Conservation (phyloP, 148 eudicot genomes). For the Pouteria glomerata region DNA sequence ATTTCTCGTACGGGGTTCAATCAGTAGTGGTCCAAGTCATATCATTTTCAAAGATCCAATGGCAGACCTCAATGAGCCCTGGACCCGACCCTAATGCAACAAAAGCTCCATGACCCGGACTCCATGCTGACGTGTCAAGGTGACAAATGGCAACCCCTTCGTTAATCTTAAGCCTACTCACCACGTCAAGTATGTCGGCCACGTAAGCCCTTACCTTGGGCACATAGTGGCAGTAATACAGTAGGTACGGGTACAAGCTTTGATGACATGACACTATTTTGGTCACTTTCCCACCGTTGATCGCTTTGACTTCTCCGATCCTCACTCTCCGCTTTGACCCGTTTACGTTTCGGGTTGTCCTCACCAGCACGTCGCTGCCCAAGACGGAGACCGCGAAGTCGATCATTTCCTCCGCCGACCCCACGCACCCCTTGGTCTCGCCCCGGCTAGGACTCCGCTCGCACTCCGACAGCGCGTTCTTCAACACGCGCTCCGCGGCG, state of each 20-base stretch:
- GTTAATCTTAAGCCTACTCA: slow-evolving; percentile 48
- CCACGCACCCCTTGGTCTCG: slow-evolving; percentile 81
- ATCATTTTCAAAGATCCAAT: slow-evolving; percentile 93
- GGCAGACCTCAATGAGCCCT: slow-evolving; percentile 87
- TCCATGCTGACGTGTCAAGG: slow-evolving; percentile 82
- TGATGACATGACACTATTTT: slow-evolving; percentile 92
- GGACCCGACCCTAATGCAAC: slow-evolving; percentile 64
- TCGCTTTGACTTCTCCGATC: slow-evolving; percentile 60
- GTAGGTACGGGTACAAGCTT: slow-evolving; percentile 73
- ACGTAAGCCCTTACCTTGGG: slow-evolving; percentile 81
- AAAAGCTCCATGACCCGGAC: slow-evolving; percentile 74
- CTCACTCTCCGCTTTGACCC: slow-evolving; percentile 56
- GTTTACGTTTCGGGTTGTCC: slow-evolving; percentile 51
- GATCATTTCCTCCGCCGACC: slow-evolving; percentile 81
- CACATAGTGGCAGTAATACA: slow-evolving; percentile 93
- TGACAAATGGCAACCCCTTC: slow-evolving; percentile 82
- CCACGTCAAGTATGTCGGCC: slow-evolving; percentile 60
- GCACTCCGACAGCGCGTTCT: slow-evolving; percentile 57
- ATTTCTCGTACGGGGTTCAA: too few relatives aligned
- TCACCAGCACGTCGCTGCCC: slow-evolving; percentile 50
- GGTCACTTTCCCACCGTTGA: slow-evolving; percentile 72
- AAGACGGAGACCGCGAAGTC: slow-evolving; percentile 63
- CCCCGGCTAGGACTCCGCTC: slow-evolving; percentile 58
- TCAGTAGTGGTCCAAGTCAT: slow-evolving; percentile 73
- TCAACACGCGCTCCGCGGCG: slow-evolving; percentile 33